phyloP scores from a whole-genome alignment of 257 asterid genomes.

The Mentha longifolia region DNA sequence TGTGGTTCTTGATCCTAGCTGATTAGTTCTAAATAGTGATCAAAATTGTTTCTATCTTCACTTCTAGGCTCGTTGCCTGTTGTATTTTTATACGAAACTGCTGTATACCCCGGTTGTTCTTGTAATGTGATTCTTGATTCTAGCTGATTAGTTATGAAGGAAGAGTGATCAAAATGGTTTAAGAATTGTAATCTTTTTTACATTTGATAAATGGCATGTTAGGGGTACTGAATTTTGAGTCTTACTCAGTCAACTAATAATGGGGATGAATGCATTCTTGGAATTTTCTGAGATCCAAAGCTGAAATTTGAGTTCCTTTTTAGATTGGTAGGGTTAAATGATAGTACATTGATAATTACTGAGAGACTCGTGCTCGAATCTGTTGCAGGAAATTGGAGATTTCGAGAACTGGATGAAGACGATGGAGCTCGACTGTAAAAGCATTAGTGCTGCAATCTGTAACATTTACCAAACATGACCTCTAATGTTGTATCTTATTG shows the following conservation, averaged over 20 bases:
- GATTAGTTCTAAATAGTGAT: not conserved
- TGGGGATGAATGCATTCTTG: not conserved
- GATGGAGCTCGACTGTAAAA: constrained; percentile 92
- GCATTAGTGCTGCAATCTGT: constrained; percentile 81
- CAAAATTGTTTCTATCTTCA: not conserved
- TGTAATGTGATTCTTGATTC: no score
- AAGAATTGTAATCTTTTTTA: no score
- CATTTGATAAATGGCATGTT: not conserved
- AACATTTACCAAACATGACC: constrained; percentile 75
- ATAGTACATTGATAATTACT: not conserved
- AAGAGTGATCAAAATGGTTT: no score
- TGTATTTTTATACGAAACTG: no score
- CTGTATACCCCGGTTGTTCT: no score
- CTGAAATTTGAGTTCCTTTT: not conserved
- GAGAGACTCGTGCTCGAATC: not conserved
- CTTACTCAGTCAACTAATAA: constrained; percentile 6
- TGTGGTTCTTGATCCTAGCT: not conserved
- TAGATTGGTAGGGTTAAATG: no score
- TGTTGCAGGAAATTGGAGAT: constrained; percentile 89
- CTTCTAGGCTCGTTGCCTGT: no score
- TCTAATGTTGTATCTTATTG: constrained; percentile 30
- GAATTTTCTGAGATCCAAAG: not conserved
- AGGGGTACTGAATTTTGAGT: not conserved
- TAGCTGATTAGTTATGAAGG: no score
- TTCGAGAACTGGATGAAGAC: constrained; percentile 99